These are phyloP conservation scores for Datisca glomerata DNA, from an alignment of 306 rosid genomes.

Conservation along the genomic window DNA sequence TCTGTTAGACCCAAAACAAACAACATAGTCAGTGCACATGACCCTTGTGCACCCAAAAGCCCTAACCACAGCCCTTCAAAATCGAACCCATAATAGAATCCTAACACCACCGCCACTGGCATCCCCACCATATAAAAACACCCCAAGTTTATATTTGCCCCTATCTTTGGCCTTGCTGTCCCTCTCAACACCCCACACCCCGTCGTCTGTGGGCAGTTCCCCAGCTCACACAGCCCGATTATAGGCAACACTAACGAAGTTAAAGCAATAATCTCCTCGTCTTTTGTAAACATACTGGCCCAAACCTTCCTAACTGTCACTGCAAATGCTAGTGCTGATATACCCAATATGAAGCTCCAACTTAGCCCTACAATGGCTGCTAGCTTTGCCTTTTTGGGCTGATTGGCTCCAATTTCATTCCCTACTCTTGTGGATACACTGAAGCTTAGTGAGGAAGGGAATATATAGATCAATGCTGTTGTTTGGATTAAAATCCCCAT, in stretches of 20 bases:
- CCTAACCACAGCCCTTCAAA: slow-evolving; percentile 85
- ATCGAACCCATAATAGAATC: slow-evolving; percentile 53
- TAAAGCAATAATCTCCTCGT: slow-evolving; percentile 40
- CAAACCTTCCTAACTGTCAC: slow-evolving; percentile 51
- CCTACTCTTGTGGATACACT: slow-evolving; percentile 91
- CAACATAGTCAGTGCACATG: slow-evolving; percentile 77
- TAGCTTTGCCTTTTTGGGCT: slow-evolving; percentile 45
- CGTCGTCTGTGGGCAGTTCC: slow-evolving; percentile 91
- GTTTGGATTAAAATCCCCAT: slow-evolving; percentile 91
- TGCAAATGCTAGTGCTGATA: slow-evolving; percentile 48
- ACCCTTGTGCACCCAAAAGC: slow-evolving; percentile 76
- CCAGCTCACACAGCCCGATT: slow-evolving; percentile 83
- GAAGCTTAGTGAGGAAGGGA: slow-evolving; percentile 73
- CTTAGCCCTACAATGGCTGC: slow-evolving; percentile 67
- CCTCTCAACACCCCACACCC: slow-evolving; percentile 94
- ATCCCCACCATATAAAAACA: slow-evolving; percentile 83
- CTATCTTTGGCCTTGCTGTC: slow-evolving; percentile 79
- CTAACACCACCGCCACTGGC: slow-evolving; percentile 66
- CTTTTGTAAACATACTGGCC: slow-evolving; percentile 72
- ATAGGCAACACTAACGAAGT: slow-evolving; percentile 76
- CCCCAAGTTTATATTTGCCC: slow-evolving; percentile 70
- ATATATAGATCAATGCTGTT: slow-evolving; percentile 68
- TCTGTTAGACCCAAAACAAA: slow-evolving; percentile 52
- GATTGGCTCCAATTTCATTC: slow-evolving; percentile 65
- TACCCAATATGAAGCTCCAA: slow-evolving; percentile 50